Base-by-base conservation (phyloP, 2,329 filamentous ascomycete species). In the Phialophora verrucosa region DNA sequence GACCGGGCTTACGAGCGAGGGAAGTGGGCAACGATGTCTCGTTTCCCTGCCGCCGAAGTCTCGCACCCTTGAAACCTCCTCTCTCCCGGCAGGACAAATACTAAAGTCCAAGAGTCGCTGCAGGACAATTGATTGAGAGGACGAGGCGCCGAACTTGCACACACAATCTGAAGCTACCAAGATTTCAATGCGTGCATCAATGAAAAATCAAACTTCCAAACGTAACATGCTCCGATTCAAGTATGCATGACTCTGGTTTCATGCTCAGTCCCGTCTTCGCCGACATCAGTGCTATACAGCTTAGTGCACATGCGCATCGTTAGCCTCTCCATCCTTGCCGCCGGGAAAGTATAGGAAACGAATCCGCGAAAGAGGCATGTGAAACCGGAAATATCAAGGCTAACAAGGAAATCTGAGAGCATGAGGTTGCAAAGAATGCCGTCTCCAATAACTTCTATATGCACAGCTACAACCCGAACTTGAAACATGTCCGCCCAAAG, bases 181-280 rank as follows among this genome's bases (percentile, higher is more conserved):
- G 20, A n/a, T 17, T 14, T 53, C 27, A 25, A 53, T 12, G 49
- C 49, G 49, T 53, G 49, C n/a, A 53, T 53, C 49, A 53, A 53
- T 53, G 49, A 53, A 53, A 53, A 53, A 53, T 53, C 27, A 53
- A 53, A 53, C 49, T 53, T 53, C 27, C 20, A 53, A 4, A 53
- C 14, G n/a, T 7, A 5, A 44, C n/a, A 44, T 44, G 14, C 14
- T 17, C 14, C n/a, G 7, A 14, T 7, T 51, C 23, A 2, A 25
- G n/a, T 20, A 12, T 25, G 27, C 11, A 14, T 53, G 23, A 11
- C 32, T 35, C 32, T 12, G 23, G 14, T 53, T 27, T 25, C 49
- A 14, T 53, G 49, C 49, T 12, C 11, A 11, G 20, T 25, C 38
- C 17, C 2, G 17, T 44, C 7, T n/a, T 6, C 35, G 14, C 12